Evolutionary conservation across 2,329 filamentous ascomycete genomes (phyloP).

Genomic region (Bisporella sp.): DNA sequence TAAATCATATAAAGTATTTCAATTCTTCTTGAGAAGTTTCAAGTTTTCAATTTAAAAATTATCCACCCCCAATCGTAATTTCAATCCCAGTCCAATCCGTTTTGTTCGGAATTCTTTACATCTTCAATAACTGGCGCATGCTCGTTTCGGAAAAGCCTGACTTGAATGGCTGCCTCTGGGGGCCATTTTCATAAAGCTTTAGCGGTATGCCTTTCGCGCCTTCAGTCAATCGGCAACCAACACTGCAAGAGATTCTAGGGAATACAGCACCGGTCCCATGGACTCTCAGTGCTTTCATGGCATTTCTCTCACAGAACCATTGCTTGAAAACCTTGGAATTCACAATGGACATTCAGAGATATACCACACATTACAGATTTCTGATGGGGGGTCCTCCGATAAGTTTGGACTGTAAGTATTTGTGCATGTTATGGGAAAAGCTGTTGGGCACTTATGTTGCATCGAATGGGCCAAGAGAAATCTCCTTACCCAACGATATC

Average conservation of each 20-base stretch:
- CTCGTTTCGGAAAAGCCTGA: no score
- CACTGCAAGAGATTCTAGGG: slow-evolving; percentile 78
- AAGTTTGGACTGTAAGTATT: slow-evolving; percentile 39
- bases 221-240: slow-evolving; percentile 46
- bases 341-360: slow-evolving; percentile 86
- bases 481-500: slow-evolving; percentile 81
- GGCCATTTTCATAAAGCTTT: no score
- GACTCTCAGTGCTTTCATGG: slow-evolving; percentile 89
- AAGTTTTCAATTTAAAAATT: no score
- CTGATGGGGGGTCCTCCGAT: slow-evolving; percentile 36
- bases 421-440: slow-evolving; percentile 79
- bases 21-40: no score
- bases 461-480: slow-evolving; percentile 76
- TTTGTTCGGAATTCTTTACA: no score
- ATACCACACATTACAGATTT: slow-evolving; percentile 46
- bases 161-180: no score
- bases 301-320: slow-evolving; percentile 93
- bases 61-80: no score
- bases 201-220: no score
- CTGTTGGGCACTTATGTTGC: slow-evolving; percentile 86
- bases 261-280: slow-evolving; percentile 83
- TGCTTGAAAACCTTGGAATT: slow-evolving; percentile 96
- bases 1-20: no score
- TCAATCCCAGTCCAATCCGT: no score
- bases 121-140: no score